These are phyloP conservation scores for Exidia glandulosa DNA, from an alignment of 768 basidiomycete genomes.

Conservation along the genomic window DNA sequence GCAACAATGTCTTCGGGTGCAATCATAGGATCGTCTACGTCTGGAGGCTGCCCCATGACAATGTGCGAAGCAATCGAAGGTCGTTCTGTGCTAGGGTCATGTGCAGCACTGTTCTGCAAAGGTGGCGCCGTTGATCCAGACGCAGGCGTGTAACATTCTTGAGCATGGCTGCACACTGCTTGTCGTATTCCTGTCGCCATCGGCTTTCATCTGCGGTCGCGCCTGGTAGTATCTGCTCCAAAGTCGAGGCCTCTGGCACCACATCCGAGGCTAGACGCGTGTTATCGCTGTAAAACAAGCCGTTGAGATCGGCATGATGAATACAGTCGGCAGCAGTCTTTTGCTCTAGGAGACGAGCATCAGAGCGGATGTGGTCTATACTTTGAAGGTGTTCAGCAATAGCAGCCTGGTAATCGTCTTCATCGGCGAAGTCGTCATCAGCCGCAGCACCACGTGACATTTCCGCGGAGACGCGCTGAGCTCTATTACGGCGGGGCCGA, in stretches of 20 bases:
- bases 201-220: too few relatives aligned
- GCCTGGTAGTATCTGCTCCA: too few relatives aligned
- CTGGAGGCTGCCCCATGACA: background rate
- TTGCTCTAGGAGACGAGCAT: background rate
- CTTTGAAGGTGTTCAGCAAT: slow-evolving; percentile 12
- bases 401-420: slow-evolving; percentile 4
- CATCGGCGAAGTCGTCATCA: slow-evolving; percentile 4
- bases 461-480: background rate
- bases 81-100: too few relatives aligned
- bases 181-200: too few relatives aligned
- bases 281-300: background rate
- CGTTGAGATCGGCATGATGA: slow-evolving; percentile 2
- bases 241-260: too few relatives aligned
- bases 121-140: too few relatives aligned
- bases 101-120: too few relatives aligned
- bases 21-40: slow-evolving; percentile 1
- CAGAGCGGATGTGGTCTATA: slow-evolving; percentile 1
- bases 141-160: too few relatives aligned
- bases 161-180: too few relatives aligned
- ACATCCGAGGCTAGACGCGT: too few relatives aligned
- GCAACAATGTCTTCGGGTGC: slow-evolving; percentile 11
- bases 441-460: background rate
- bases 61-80: too few relatives aligned
- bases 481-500: background rate
- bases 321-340: slow-evolving; percentile 5